A percentile compares a stretch with the other conserved stretches of the same genome.
Evolutionary conservation across 1,139 yeast genomes (phyloP).

Genomic region (Saccharomycopsis hybrid): DNA sequence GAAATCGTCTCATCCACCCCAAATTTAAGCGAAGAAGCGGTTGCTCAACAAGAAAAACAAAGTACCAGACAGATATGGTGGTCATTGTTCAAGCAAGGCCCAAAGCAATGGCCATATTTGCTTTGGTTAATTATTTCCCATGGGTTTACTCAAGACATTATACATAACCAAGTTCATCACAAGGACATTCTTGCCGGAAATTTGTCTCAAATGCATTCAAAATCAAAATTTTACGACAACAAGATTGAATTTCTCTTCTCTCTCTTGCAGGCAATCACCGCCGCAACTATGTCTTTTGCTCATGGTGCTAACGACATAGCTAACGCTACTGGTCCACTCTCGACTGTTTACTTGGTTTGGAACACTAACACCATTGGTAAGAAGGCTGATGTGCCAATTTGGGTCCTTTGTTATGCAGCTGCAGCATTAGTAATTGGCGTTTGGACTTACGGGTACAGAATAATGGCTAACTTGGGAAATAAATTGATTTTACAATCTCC

Average conservation of each 20-base stretch:
- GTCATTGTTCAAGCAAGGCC: conserved; percentile 37
- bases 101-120: conserved; percentile 48
- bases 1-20: too few relatives aligned
- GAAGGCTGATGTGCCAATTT: conserved; percentile 59
- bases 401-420: conserved; percentile 69
- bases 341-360: conserved; percentile 64
- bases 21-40: conserved; percentile 26
- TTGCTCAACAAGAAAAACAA: conserved; percentile 21
- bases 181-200: conserved; percentile 30
- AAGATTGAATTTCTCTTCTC: conserved; percentile 67
- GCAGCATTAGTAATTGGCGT: conserved; percentile 61
- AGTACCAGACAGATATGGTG: conserved; percentile 41
- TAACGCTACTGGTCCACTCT: conserved; percentile 72
- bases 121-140: conserved; percentile 45
- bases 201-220: conserved; percentile 45
- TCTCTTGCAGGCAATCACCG: conserved; percentile 64
- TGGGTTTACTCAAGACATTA: conserved; percentile 63
- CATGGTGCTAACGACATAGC: conserved; percentile 81
- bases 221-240: conserved; percentile 64
- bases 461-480: conserved; percentile 70
- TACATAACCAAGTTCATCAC: conserved; percentile 39
- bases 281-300: conserved; percentile 76
- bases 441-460: conserved; percentile 70
- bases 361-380: conserved; percentile 39
- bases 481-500: conserved; percentile 73